phyloP scores from a whole-genome alignment of 176 grass and related monocot species.

The Carex parvula region DNA sequence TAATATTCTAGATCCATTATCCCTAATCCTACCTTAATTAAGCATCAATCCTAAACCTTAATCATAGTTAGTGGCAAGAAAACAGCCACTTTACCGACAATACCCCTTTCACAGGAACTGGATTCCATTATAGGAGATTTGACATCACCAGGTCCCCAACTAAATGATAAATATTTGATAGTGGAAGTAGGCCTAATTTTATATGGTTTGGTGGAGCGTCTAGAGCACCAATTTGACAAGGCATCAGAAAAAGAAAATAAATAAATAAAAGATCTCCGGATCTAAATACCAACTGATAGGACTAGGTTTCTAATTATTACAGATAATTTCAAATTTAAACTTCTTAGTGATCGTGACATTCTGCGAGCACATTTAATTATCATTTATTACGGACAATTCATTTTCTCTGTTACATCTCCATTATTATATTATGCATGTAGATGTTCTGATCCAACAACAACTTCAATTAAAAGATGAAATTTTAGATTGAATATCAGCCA shows the following conservation, averaged over 20 bases:
- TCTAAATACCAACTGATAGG: background rate
- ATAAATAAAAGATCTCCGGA: background rate
- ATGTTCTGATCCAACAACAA: no score
- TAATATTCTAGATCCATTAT: background rate
- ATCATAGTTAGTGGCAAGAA: background rate
- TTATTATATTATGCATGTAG: no score
- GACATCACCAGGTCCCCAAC: constrained; percentile 26
- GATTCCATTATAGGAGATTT: constrained; percentile 35
- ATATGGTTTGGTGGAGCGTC: constrained; percentile 10
- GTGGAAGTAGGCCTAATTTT: constrained; percentile 22
- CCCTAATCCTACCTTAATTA: background rate
- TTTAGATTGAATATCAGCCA: no score
- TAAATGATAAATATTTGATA: constrained; percentile 21
- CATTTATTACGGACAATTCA: no score
- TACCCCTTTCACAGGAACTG: constrained; percentile 11
- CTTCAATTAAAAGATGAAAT: no score
- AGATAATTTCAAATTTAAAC: background rate
- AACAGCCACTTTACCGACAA: background rate
- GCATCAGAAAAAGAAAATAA: background rate
- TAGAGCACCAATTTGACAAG: constrained; percentile 17
- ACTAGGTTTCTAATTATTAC: background rate
- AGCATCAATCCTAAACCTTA: constrained; percentile 5
- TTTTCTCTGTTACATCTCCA: background rate
- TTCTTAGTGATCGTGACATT: no score
- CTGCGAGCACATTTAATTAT: no score